Evolutionary conservation across 495 filamentous ascomycete genomes (phyloP), one percentile per base, ranked within the genome.

Genomic region (Hypomontagnella submonticulosa): DNA sequence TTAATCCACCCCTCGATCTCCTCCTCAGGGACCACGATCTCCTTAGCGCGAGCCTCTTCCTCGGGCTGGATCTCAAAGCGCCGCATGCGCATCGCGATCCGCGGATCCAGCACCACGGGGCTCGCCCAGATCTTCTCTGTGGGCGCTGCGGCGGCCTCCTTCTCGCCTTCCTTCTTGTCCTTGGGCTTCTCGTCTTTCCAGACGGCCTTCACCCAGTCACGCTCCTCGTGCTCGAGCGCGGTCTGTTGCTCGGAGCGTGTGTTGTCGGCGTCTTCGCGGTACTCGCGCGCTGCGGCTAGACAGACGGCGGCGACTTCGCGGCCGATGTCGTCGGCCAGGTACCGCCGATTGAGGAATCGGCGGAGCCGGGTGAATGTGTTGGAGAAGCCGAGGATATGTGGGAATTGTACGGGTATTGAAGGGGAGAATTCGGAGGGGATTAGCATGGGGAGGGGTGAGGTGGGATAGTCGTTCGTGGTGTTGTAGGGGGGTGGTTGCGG

Each of bases 371-470:
- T 91, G 0, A 92, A 92, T 0, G 93, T 97, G 77, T 96, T 94
- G 46, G 93, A 77, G 80, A 99, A 96, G 59, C 95, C 95, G 23
- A 99, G 90, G 48, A 98, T 84, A 72, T 97, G 93, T 0, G 95
- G 95, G 75, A 96, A 89, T 37, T 82, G 78, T 41, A 99, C 83
- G 6, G 89, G 83, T n/a, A 82, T 78, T 12, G 88, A 87, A 33
- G 92, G 92, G 5, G 78, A 75, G 69, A 88, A 78, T 53, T 85
- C 78, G 19, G 77, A 65, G 2, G 93, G 93, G 23, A 89, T 77
- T 16, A 81, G 73, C 16, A 82, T 68, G 0, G 92, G 85, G 30
- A 90, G 83, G 33, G 75, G 30, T 34, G 87, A 84, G 55, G 84
- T 77, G 10, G 85, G 61, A 73, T 98, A 97, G 63, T 88, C 87